A percentile compares a stretch with the other conserved stretches of the same genome.
phyloP scores from a whole-genome alignment of 1,284 basidiomycete genomes.

The Anthracocystis walkeri region DNA sequence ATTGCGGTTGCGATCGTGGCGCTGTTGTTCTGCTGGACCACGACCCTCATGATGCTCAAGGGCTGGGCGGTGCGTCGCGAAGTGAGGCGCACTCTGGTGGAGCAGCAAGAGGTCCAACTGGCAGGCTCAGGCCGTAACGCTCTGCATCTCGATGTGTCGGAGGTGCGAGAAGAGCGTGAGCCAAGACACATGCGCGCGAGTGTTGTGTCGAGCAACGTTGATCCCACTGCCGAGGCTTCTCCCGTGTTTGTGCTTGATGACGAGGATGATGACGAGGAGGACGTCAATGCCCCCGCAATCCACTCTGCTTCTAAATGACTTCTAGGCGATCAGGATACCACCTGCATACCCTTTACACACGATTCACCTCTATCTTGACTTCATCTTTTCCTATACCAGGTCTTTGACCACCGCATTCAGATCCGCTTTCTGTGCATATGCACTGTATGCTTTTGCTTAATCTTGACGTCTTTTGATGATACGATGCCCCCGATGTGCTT shows the following conservation, averaged over 20 bases:
- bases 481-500: no score
- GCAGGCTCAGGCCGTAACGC: slow-evolving; percentile 1
- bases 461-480: background rate
- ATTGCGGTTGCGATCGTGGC: slow-evolving; percentile 61
- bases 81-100: slow-evolving; percentile 13
- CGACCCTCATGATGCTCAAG: slow-evolving; percentile 62
- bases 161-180: slow-evolving; percentile 6
- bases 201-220: slow-evolving; percentile 1
- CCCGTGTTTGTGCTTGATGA: slow-evolving; percentile 52
- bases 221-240: slow-evolving; percentile 1
- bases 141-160: slow-evolving; percentile 15
- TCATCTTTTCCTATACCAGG: slow-evolving; percentile 15
- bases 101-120: background rate
- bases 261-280: slow-evolving; percentile 28
- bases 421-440: background rate
- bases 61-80: slow-evolving; percentile 60
- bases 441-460: background rate
- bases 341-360: background rate
- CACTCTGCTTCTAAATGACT: background rate
- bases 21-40: slow-evolving; percentile 61
- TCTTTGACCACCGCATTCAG: slow-evolving; percentile 5
- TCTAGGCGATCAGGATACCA: background rate
- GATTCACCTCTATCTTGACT: background rate
- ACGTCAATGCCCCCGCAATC: slow-evolving; percentile 10
- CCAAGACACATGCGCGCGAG: slow-evolving; percentile 39